Percentiles rank a stretch among this genome's conserved stretches.
These are phyloP conservation scores for Boletus bicolor DNA, from an alignment of 768 basidiomycete species.

Conservation along the genomic window DNA sequence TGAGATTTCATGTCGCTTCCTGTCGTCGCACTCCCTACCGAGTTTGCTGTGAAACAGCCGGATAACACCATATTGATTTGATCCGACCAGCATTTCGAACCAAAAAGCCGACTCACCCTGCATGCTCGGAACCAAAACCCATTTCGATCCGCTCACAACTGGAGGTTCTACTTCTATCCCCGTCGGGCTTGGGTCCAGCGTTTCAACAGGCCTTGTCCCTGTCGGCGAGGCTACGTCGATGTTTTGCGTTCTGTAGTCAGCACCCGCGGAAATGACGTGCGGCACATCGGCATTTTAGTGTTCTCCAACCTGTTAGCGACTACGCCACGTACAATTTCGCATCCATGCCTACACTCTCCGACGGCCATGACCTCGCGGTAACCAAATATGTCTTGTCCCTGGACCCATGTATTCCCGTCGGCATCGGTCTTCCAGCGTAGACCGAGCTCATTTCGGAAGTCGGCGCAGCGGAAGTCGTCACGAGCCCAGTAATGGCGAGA, in stretches of 20 bases:
- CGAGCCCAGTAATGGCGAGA: slow-evolving; percentile 3
- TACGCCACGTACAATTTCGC: slow-evolving; percentile 12
- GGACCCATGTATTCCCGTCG: slow-evolving; percentile 12
- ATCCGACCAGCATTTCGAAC: not conserved
- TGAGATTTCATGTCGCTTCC: slow-evolving; percentile 1
- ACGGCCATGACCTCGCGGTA: slow-evolving; percentile 1
- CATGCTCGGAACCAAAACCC: slow-evolving; percentile 9
- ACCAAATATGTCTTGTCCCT: slow-evolving; percentile 10
- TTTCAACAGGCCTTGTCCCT: not conserved
- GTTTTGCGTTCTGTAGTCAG: slow-evolving; percentile 7
- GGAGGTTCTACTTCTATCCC: not conserved
- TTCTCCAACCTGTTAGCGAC: not conserved
- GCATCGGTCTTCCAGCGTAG: not conserved
- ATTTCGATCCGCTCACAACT: slow-evolving; percentile 1
- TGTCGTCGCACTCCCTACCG: not conserved
- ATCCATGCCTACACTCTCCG: not conserved
- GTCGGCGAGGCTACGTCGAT: not conserved
- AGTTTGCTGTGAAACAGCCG: slow-evolving; percentile 6
- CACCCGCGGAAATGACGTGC: not conserved
- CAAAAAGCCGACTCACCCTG: slow-evolving; percentile 10
- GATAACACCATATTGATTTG: slow-evolving; percentile 1
- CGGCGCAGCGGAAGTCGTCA: slow-evolving; percentile 13
- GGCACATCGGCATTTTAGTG: slow-evolving; percentile 1
- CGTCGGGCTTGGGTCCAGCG: not conserved
- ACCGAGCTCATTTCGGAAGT: slow-evolving; percentile 1